Evolutionary conservation across 768 basidiomycete species (phyloP).

Genomic region (Amanita pseudoporphyria): DNA sequence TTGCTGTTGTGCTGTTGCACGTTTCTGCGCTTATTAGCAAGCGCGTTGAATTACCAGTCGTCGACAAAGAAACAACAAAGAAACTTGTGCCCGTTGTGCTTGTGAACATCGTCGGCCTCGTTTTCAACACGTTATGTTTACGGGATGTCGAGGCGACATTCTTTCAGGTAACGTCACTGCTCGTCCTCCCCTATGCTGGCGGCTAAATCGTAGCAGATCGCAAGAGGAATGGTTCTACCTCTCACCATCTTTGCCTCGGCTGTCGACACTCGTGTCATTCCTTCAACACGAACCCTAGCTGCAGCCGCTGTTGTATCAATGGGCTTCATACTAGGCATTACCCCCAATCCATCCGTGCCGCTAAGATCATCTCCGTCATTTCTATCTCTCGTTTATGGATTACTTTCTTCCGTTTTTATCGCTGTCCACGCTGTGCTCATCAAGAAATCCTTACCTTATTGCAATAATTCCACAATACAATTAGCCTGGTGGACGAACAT

Average conservation of each 20-base stretch:
- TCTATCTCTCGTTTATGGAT: slow-evolving; percentile 57
- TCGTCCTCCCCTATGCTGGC: not conserved
- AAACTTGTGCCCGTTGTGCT: slow-evolving; percentile 54
- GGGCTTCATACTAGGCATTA: slow-evolving; percentile 72
- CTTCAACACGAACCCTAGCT: slow-evolving; percentile 42
- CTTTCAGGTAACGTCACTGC: slow-evolving; percentile 48
- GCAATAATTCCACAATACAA: slow-evolving; percentile 63
- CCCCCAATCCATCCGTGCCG: slow-evolving; percentile 41
- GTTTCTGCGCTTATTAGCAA: slow-evolving; percentile 35
- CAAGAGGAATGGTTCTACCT: slow-evolving; percentile 75
- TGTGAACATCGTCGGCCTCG: slow-evolving; percentile 65
- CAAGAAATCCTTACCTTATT: slow-evolving; percentile 58
- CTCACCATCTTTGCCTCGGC: slow-evolving; percentile 72
- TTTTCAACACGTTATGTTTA: slow-evolving; percentile 74
- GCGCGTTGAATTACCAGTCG: slow-evolving; percentile 47
- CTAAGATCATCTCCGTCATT: slow-evolving; percentile 34
- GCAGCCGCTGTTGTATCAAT: slow-evolving; percentile 58
- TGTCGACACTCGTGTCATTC: slow-evolving; percentile 41
- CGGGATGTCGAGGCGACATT: slow-evolving; percentile 73
- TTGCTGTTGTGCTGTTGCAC: slow-evolving; percentile 60
- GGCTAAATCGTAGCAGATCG: slow-evolving; percentile 43
- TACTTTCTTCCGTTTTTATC: slow-evolving; percentile 66
- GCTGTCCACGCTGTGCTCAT: slow-evolving; percentile 70
- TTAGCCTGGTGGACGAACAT: slow-evolving; percentile 75
- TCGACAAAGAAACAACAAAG: slow-evolving; percentile 41